Percentiles rank a stretch among this genome's conserved stretches.
phyloP scores from a whole-genome alignment of 83 land plant species.

The Larix sibirica region DNA sequence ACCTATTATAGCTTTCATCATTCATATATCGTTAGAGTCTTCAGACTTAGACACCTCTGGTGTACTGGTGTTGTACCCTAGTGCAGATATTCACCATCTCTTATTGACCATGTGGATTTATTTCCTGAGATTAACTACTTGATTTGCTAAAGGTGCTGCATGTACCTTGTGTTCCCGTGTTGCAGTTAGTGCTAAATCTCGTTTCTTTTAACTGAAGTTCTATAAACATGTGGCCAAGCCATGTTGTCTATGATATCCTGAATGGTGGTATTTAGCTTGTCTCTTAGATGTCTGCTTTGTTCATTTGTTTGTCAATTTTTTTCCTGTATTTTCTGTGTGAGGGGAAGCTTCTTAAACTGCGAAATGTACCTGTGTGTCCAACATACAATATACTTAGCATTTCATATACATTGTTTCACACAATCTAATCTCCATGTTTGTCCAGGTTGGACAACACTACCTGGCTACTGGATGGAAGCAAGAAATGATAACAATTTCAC shows the following conservation, averaged over 20 bases:
- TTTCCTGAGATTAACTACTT: too few relatives aligned
- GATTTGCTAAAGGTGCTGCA: too few relatives aligned
- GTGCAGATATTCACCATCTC: too few relatives aligned
- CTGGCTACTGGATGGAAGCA: slow-evolving; percentile 91
- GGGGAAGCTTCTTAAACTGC: not conserved
- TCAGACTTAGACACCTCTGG: too few relatives aligned
- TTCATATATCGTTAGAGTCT: too few relatives aligned
- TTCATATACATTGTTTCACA: not conserved
- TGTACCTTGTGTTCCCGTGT: not conserved
- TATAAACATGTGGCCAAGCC: not conserved
- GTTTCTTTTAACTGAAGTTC: not conserved
- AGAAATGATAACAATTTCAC: slow-evolving; percentile 84
- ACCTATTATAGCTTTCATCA: too few relatives aligned
- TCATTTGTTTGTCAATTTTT: not conserved
- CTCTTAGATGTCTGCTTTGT: too few relatives aligned
- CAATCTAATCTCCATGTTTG: not conserved
- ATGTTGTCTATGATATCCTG: not conserved
- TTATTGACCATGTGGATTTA: too few relatives aligned
- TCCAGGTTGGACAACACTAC: slow-evolving; percentile 94
- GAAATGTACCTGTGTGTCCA: not conserved
- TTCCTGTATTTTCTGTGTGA: not conserved
- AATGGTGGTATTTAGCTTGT: not conserved
- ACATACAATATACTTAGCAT: not conserved
- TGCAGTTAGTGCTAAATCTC: not conserved
- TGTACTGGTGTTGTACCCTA: too few relatives aligned